Conservation (phyloP, 345 rosid species). For the Hypericum androsaemum region DNA sequence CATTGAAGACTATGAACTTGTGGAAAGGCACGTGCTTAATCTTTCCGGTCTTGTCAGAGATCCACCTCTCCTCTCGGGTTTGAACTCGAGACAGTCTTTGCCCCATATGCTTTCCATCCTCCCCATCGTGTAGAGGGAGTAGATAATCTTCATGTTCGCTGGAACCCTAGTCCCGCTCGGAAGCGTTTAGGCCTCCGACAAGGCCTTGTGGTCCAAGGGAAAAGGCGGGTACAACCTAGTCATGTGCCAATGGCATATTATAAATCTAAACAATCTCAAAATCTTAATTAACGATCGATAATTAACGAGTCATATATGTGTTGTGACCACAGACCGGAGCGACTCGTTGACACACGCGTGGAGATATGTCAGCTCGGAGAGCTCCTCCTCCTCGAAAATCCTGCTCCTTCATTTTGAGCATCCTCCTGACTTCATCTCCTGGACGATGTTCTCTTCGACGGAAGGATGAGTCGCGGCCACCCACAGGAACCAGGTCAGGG, state of each 20-base stretch:
- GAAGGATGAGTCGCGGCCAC: constrained; percentile 26
- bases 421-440: constrained; percentile 14
- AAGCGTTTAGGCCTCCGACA: constrained; percentile 13
- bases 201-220: constrained; percentile 11
- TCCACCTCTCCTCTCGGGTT: constrained; percentile 28
- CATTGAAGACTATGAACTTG: constrained; percentile 11
- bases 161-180: constrained; percentile 19
- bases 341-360: constrained; percentile 22
- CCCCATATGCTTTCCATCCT: constrained; percentile 20
- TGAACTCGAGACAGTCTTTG: constrained; percentile 26
- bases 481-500: constrained; percentile 35
- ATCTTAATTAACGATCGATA: too few species aligned
- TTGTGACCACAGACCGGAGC: neutral
- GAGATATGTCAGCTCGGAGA: constrained; percentile 14
- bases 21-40: constrained; percentile 15
- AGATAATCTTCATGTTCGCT: constrained; percentile 5
- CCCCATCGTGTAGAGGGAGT: constrained; percentile 18
- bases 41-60: constrained; percentile 13
- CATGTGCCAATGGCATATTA: too few species aligned
- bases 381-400: neutral
- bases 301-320: too few species aligned
- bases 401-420: neutral
- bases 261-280: too few species aligned
- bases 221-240: constrained; percentile 11
- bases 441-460: constrained; percentile 16